Base-by-base conservation (phyloP, 306 rosid genomes). In the Amphicarpaea edgeworthii region DNA sequence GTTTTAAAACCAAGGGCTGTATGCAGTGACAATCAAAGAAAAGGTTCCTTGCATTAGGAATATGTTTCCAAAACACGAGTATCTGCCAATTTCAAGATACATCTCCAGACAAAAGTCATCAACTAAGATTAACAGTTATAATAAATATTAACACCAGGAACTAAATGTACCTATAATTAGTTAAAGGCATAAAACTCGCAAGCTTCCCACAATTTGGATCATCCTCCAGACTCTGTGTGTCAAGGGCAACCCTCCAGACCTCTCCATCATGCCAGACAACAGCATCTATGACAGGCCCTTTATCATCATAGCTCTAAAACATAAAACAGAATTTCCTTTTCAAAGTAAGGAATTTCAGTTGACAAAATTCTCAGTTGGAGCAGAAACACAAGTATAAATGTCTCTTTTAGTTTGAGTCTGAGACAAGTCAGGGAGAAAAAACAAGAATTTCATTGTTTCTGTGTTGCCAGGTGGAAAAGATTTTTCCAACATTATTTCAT, bases 261-360 rank as follows among this genome's bases (percentile, higher is more conserved):
- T 92, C 97, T 82, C 97, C 99, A 79, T 90, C 97, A 70, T 92
- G 93, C 99, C 99, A 95, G 30, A 90, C 97, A 85, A 95, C 93
- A 70, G 97, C 96, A 84, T 95, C 97, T 77, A 95, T 77, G 70
- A 83, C 73, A 37, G 99, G 99, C 53, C 99, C 99, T 82, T 88
- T 88, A 80, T 95, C 99, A 64, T 92, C 91, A 50, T 90, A 95
- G 87, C 85, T 87, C 99, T 95, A 80, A 65, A 60, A 72, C 70
- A 82, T 15, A 79, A 34, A 75, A 86, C 63, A 60, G 43, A 61
- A 40, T 75, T 71, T 46, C 79, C 46, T 63, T 74, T 30, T 30
- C 37, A 30, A 30, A 0, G 28, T 14, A 54, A 50, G 63, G 40
- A 75, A 82, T 58, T 59, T 67, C 62, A 49, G 20, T 23, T 61